Percentiles rank a stretch among this genome's conserved stretches.
Conservation (phyloP, 441 rosid genomes). For the Raphanus hybrid region DNA sequence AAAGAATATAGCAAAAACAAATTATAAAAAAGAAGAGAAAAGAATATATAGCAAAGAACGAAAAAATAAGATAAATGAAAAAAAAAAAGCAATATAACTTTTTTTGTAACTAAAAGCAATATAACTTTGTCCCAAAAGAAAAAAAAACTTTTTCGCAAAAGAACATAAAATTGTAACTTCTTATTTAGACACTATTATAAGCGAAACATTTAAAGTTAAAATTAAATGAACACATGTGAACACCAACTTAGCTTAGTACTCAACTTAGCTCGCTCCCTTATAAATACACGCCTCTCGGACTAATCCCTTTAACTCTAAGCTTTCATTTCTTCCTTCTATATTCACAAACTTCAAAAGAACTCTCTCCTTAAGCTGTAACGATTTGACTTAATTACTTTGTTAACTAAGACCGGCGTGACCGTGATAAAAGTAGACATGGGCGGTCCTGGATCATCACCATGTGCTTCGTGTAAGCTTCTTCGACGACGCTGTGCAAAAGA, state of each 20-base stretch:
- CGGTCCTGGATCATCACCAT: slow-evolving; percentile 80
- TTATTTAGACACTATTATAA: not conserved
- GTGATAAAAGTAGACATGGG: slow-evolving; percentile 44
- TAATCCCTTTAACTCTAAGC: slow-evolving; percentile 48
- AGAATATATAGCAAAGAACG: not conserved
- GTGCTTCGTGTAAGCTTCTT: slow-evolving; percentile 91
- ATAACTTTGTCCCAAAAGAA: slow-evolving; percentile 9
- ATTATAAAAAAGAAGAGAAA: too few species aligned
- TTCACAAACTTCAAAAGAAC: slow-evolving; percentile 11
- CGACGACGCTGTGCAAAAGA: slow-evolving; percentile 89
- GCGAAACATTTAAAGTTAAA: slow-evolving; percentile 22
- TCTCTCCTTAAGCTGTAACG: not conserved
- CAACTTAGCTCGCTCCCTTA: slow-evolving; percentile 47
- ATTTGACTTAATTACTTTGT: not conserved
- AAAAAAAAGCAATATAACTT: not conserved
- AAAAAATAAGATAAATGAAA: not conserved
- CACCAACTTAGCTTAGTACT: slow-evolving; percentile 41
- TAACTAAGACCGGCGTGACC: not conserved
- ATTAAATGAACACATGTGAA: slow-evolving; percentile 53
- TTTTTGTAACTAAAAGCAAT: too few species aligned
- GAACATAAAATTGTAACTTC: not conserved
- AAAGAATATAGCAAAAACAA: too few species aligned
- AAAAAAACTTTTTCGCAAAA: not conserved
- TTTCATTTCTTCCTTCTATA: slow-evolving; percentile 17
- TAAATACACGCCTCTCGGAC: slow-evolving; percentile 49